phyloP scores from a whole-genome alignment of 2,329 filamentous ascomycete species.

The Fonsecaea nubica region DNA sequence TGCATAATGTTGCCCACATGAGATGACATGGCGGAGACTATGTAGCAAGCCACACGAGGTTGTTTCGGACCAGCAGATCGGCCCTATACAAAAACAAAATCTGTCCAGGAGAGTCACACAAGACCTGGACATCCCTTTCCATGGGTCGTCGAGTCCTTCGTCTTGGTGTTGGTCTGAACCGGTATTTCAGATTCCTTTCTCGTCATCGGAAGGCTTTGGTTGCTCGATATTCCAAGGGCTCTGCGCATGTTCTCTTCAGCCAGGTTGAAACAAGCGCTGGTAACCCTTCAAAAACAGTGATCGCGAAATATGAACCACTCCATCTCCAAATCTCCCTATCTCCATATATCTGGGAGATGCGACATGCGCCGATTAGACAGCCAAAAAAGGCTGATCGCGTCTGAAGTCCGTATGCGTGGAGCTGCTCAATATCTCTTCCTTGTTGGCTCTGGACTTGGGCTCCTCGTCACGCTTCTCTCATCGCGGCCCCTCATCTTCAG shows the following conservation, averaged over 20 bases:
- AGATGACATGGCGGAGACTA: too few species aligned
- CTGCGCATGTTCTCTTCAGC: background rate
- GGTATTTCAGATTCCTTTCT: background rate
- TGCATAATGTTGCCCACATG: too few species aligned
- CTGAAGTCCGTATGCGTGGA: background rate
- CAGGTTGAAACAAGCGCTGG: background rate
- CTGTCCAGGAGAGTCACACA: too few species aligned
- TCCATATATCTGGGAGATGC: background rate
- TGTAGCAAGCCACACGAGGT: too few species aligned
- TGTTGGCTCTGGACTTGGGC: conserved; percentile 83
- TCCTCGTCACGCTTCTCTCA: conserved; percentile 78
- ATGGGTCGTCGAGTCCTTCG: too few species aligned
- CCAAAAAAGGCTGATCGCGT: background rate
- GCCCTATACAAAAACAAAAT: too few species aligned
- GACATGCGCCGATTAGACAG: background rate
- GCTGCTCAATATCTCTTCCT: conserved; percentile 64
- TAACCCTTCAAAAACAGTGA: background rate
- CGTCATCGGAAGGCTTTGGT: background rate
- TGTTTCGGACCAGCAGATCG: too few species aligned
- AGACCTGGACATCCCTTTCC: too few species aligned
- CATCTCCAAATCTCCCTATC: background rate
- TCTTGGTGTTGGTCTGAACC: too few species aligned
- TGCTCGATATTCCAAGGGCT: background rate
- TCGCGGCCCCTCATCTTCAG: conserved; percentile 82
- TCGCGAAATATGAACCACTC: background rate